Evolutionary conservation across 2,329 filamentous ascomycete species (phyloP).

Genomic region (Cladophialophora exuberans): DNA sequence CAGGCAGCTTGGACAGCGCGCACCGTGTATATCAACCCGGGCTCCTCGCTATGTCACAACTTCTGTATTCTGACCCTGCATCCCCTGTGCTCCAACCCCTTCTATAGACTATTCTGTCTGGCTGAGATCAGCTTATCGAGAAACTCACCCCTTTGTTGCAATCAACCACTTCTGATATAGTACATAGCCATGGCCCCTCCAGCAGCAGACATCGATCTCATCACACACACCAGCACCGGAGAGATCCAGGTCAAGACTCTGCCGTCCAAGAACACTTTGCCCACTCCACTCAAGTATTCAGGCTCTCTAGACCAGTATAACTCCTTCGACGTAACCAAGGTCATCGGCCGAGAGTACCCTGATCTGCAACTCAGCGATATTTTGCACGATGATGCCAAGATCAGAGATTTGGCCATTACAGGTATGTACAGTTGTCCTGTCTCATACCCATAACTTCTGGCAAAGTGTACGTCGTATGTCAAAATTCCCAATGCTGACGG

Average conservation of each 20-base stretch:
- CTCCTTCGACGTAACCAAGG: slow-evolving; percentile 54
- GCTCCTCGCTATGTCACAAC: no score
- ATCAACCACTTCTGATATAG: no score
- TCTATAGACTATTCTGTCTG: no score
- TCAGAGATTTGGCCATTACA: slow-evolving; percentile 69
- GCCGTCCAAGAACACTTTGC: slow-evolving; percentile 23
- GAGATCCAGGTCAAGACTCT: slow-evolving; percentile 14
- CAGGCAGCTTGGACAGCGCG: no score
- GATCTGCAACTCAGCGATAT: slow-evolving; percentile 58
- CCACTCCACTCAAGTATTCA: slow-evolving; percentile 42
- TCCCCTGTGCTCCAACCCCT: no score
- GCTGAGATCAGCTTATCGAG: no score
- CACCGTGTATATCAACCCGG: no score
- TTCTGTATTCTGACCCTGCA: no score
- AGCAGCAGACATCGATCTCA: slow-evolving; percentile 24
- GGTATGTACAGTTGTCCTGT: slow-evolving; percentile 48
- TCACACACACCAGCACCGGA: slow-evolving; percentile 2
- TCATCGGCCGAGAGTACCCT: slow-evolving; percentile 54
- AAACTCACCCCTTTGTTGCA: no score
- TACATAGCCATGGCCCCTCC: slow-evolving; percentile 22
- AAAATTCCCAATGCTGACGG: no score
- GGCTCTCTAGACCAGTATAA: slow-evolving; percentile 49
- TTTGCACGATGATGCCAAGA: slow-evolving; percentile 63
- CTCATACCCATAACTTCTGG: no score
- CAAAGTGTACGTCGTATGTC: no score